Evolutionary conservation across 306 rosid species (phyloP).

Genomic region (Dryas octopetala): DNA sequence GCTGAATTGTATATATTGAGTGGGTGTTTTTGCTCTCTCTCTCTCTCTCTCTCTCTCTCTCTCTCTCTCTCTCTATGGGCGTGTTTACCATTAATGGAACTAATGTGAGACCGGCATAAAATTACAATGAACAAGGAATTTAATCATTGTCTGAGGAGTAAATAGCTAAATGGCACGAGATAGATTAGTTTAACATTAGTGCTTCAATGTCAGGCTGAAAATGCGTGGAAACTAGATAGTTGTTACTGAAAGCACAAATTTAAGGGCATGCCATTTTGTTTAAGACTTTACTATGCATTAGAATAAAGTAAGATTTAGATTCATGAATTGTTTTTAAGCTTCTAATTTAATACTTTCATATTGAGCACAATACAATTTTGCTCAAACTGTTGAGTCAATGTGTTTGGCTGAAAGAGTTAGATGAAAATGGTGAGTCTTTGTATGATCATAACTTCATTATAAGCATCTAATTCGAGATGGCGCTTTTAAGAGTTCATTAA

Average conservation of each 20-base stretch:
- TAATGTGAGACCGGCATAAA: not conserved
- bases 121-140: not conserved
- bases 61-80: not conserved
- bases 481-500: not conserved
- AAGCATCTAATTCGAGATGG: not conserved
- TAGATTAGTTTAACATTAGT: not conserved
- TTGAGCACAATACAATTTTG: not conserved
- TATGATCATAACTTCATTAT: not conserved
- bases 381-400: not conserved
- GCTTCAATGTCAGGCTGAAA: not conserved
- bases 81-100: not conserved
- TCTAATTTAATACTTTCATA: not conserved
- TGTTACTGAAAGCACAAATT: not conserved
- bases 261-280: not conserved
- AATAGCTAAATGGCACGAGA: not conserved
- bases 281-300: not conserved
- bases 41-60: not conserved
- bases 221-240: not conserved
- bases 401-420: not conserved
- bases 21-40: not conserved
- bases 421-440: not conserved
- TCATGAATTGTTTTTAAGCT: not conserved
- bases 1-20: not conserved
- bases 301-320: not conserved
- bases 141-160: not conserved